phyloP scores from a whole-genome alignment of 345 rosid genomes.

The Luvunga scandens region DNA sequence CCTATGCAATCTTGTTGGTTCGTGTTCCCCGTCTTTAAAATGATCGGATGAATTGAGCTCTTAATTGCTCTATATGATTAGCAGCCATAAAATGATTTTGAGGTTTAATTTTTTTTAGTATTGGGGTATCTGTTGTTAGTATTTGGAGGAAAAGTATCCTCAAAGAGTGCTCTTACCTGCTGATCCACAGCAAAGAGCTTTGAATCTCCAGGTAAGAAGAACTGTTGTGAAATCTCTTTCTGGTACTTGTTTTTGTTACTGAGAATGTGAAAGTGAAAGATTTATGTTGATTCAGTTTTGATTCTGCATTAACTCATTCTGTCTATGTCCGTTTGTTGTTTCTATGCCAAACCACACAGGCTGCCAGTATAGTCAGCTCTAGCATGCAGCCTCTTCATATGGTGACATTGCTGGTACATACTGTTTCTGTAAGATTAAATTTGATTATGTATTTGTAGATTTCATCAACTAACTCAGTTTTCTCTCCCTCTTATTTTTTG shows the following conservation, averaged over 20 bases:
- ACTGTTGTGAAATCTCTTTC: background rate
- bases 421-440: background rate
- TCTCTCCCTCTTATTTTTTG: background rate
- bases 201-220: conserved; percentile 42
- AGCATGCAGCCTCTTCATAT: conserved; percentile 58
- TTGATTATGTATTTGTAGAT: background rate
- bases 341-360: conserved; percentile 30
- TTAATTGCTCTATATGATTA: too few species aligned
- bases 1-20: conserved; percentile 54
- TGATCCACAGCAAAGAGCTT: conserved; percentile 34
- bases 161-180: conserved; percentile 38
- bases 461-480: background rate
- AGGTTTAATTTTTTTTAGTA: background rate
- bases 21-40: conserved; percentile 10
- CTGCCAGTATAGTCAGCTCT: conserved; percentile 44
- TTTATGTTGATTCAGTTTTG: background rate
- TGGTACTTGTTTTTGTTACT: background rate
- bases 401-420: conserved; percentile 39
- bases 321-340: too few species aligned
- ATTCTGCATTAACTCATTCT: too few species aligned
- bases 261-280: background rate
- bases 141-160: conserved; percentile 54
- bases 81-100: background rate
- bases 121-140: conserved; percentile 17
- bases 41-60: background rate